phyloP scores from a whole-genome alignment of 371 early-diverging fungal species.

The Thermomucor indicae-seudaticae region DNA sequence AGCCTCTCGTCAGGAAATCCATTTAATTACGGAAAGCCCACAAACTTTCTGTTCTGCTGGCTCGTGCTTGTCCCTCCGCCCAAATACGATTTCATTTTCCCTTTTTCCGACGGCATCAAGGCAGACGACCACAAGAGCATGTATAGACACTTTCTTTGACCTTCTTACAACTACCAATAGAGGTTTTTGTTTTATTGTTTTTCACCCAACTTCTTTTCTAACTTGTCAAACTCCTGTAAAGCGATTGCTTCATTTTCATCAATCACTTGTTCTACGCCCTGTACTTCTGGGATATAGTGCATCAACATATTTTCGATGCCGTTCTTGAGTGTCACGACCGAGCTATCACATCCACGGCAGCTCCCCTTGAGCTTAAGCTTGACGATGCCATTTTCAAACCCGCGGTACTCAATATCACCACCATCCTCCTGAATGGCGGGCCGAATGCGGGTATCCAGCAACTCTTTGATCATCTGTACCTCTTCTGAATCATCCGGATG shows the following conservation, averaged over 20 bases:
- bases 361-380: constrained; percentile 92
- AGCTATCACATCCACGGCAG: constrained; percentile 91
- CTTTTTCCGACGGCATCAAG: too few species aligned
- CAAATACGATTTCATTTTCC: too few species aligned
- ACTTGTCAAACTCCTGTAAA: constrained; percentile 47
- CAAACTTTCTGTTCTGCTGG: neutral
- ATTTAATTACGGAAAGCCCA: constrained; percentile 47
- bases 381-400: constrained; percentile 87
- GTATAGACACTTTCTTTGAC: too few species aligned
- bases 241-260: constrained; percentile 44
- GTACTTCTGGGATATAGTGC: constrained; percentile 97
- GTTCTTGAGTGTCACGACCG: constrained; percentile 89
- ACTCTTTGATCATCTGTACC: constrained; percentile 96
- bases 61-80: too few species aligned
- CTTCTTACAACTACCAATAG: too few species aligned
- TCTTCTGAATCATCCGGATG: constrained; percentile 81
- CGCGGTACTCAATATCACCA: constrained; percentile 94
- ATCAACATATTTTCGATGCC: constrained; percentile 98
- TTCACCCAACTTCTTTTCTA: constrained; percentile 38
- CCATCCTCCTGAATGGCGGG: constrained; percentile 98
- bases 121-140: too few species aligned
- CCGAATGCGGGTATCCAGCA: constrained; percentile 92
- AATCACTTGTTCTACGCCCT: constrained; percentile 84
- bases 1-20: constrained; percentile 78
- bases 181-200: constrained; percentile 15